Conservation (phyloP, 331 rosid species). For the Saraca asoca region DNA sequence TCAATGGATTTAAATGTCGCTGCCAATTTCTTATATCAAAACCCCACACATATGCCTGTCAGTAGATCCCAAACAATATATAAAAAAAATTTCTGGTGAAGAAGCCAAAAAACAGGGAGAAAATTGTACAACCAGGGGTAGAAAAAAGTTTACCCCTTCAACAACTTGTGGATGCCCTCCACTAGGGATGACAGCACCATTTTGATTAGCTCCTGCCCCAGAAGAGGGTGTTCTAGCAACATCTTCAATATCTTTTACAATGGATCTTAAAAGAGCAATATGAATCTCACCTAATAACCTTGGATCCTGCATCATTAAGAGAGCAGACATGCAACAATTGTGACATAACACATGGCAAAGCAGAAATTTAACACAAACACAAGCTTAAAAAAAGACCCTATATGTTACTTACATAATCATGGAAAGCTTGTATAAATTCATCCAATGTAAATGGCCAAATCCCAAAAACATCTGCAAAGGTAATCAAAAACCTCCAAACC, state of each 20-base stretch:
- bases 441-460: conserved; percentile 82
- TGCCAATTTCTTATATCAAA: conserved; percentile 79
- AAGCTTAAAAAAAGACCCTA: conserved; percentile 16
- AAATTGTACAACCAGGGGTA: conserved; percentile 24
- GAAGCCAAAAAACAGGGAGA: conserved; percentile 23
- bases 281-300: conserved; percentile 77
- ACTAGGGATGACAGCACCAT: conserved; percentile 52
- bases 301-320: conserved; percentile 57
- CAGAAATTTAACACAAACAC: conserved; percentile 18
- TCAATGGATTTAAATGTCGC: conserved; percentile 64
- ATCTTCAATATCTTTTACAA: conserved; percentile 77
- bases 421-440: conserved; percentile 81
- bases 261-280: conserved; percentile 62
- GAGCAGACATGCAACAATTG: conserved; percentile 19
- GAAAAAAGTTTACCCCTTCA: conserved; percentile 60
- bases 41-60: conserved; percentile 81
- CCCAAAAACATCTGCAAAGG: conserved; percentile 75
- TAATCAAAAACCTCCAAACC: conserved; percentile 83
- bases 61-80: conserved; percentile 22
- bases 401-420: conserved; percentile 64
- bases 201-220: conserved; percentile 59
- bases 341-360: conserved; percentile 21
- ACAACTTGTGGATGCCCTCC: conserved; percentile 79
- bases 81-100: conserved; percentile 3
- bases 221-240: conserved; percentile 58